Base-by-base conservation (phyloP, 2,329 filamentous ascomycete genomes). In the Penicillium sp. region DNA sequence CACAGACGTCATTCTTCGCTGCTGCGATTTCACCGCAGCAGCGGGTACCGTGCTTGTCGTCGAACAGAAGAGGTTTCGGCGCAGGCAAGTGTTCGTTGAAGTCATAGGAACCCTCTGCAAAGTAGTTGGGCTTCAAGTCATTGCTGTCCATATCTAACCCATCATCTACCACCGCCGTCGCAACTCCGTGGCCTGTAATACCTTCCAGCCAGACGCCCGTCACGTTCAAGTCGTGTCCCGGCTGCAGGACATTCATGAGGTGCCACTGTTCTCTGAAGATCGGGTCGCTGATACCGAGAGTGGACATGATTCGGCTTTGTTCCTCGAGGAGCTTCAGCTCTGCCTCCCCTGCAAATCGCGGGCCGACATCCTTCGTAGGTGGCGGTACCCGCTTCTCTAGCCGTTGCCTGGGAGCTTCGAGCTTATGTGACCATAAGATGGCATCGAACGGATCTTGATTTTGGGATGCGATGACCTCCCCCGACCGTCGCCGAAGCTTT, bases 251-350 rank as follows among this genome's bases (percentile, higher is more conserved):
- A 65, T 98, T 98, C 73, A 86, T 84, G 38, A 98, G 74, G 76
- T 98, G 93, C 93, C 93, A 98, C 70, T 98, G 93, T 46, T 94
- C 86, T 34, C 79, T 76, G 70, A 97, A 98, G 42, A 95, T 95
- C 14, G 93, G 93, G 62, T 98, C 93, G 26, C 74, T 69, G 54
- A 98, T 97, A 11, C 76, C 75, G n/a, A 98, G 75, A 2, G 76
- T 73, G 41, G 76, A 69, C 56, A 83, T 83, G 38, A 94, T 72
- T 4, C 77, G 69, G 40, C 77, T 68, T 56, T 86, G 83, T 51
- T 77, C 73, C 50, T 77, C 67, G 20, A 85, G 71, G 3, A 81
- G 80, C 39, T 71, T 61, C 24, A 72, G 63, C 35, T 68, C 61
- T 35, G 62, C 64, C 18, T 61, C 52, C 11, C 27, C 74, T 67